Conservation (phyloP, 345 rosid genomes). For the Salix purpurea region DNA sequence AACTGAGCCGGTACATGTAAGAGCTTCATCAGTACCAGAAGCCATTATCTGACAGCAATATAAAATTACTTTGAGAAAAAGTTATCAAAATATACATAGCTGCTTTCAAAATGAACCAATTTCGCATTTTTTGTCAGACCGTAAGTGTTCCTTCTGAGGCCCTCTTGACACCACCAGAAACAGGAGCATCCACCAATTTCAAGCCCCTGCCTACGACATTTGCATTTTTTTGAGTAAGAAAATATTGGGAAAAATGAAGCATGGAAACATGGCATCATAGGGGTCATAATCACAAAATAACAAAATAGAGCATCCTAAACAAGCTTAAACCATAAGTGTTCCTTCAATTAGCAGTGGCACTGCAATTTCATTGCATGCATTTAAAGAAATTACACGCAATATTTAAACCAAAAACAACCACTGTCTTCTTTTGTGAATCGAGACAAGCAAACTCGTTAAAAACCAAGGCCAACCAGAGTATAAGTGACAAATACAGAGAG, state of each 20-base stretch:
- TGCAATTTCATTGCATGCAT: not conserved
- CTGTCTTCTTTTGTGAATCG: not conserved
- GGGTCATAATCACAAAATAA: not conserved
- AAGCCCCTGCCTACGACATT: constrained; percentile 56
- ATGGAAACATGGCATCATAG: not conserved
- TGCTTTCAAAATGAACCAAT: not conserved
- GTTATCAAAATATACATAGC: not conserved
- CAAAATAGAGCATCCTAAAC: not conserved
- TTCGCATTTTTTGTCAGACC: constrained; percentile 32
- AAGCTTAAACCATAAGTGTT: not conserved
- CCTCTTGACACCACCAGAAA: constrained; percentile 94
- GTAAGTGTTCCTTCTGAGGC: constrained; percentile 87
- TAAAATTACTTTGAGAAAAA: constrained; percentile 15
- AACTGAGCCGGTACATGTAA: constrained; percentile 55
- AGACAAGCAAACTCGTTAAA: not conserved
- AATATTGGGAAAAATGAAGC: not conserved
- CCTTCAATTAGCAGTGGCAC: not conserved
- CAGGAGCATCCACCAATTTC: constrained; percentile 96
- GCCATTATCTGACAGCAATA: constrained; percentile 72
- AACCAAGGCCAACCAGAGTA: not conserved
- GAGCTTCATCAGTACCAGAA: constrained; percentile 78
- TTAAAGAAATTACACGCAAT: not conserved
- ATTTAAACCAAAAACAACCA: not conserved
- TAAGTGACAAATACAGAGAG: not conserved
- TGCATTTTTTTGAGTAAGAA: constrained; percentile 9